A percentile compares a stretch with the other conserved stretches of the same genome.
phyloP scores from a whole-genome alignment of 208 protist species.

The Angomonas deanei region DNA sequence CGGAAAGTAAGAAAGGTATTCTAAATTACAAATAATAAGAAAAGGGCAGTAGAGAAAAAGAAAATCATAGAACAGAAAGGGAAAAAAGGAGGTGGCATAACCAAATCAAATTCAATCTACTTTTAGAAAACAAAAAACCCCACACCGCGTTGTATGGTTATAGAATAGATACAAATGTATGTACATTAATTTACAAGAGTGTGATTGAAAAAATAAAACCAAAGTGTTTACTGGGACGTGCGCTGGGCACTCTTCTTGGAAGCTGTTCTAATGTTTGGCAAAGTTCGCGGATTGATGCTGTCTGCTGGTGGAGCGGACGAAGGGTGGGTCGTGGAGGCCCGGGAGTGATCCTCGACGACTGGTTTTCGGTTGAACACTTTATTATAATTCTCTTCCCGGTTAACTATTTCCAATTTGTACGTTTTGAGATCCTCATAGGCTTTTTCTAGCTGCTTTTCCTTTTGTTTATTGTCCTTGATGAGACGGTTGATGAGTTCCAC shows the following conservation, averaged over 20 bases:
- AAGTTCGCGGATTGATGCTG: neutral
- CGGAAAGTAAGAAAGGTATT: neutral
- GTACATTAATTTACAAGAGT: neutral
- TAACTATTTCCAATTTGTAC: conserved; percentile 93
- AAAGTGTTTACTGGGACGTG: neutral
- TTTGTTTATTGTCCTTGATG: conserved; percentile 63
- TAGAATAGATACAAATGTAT: neutral
- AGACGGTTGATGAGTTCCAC: conserved; percentile 86
- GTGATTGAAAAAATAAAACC: neutral
- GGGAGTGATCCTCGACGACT: conserved; percentile 9
- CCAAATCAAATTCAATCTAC: too few relatives aligned
- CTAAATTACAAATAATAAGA: neutral
- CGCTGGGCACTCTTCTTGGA: neutral
- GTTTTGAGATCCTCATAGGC: conserved; percentile 85
- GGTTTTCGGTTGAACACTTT: conserved; percentile 88
- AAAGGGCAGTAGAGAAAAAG: conserved; percentile 1
- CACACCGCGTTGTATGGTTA: too few relatives aligned
- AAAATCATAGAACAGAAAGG: neutral
- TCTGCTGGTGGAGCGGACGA: conserved; percentile 1
- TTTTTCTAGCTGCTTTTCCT: conserved; percentile 71
- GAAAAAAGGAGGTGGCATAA: too few relatives aligned
- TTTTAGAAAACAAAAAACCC: too few relatives aligned
- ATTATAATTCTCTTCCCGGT: conserved; percentile 94
- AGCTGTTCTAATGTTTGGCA: neutral
- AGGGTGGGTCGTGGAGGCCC: neutral